Conservation (phyloP, 208 protist genomes). For the Leishmania lainsoni region DNA sequence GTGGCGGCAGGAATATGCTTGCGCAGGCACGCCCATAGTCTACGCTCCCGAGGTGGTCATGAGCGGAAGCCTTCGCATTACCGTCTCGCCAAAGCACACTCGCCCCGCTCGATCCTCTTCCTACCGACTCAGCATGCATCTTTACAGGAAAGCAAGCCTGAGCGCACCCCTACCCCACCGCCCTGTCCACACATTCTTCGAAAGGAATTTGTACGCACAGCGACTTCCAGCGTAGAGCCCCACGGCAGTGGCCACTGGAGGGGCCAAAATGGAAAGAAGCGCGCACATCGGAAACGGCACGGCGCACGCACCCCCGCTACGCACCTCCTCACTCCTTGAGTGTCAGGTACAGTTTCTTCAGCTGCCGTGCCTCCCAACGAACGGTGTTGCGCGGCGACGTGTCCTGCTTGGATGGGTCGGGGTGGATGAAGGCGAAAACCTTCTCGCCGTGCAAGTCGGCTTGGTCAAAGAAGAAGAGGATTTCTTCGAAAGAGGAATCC, state of each 20-base stretch:
- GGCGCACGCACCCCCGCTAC: background rate
- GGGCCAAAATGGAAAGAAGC: background rate
- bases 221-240: background rate
- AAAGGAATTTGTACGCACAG: background rate
- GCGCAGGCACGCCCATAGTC: background rate
- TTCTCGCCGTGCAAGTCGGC: conserved; percentile 92
- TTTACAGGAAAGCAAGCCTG: background rate
- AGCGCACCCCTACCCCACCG: background rate
- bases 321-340: background rate
- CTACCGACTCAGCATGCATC: background rate
- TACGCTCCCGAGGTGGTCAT: background rate
- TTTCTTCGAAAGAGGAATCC: conserved; percentile 93
- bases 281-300: background rate
- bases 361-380: conserved; percentile 92
- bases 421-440: conserved; percentile 89
- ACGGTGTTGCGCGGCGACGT: conserved; percentile 88
- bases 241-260: background rate
- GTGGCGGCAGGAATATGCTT: background rate
- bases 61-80: background rate
- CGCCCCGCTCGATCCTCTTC: background rate
- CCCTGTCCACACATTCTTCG: background rate
- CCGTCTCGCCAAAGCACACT: background rate
- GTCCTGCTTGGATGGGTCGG: conserved; percentile 88
- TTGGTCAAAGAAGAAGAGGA: conserved; percentile 94
- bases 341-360: conserved; percentile 92